phyloP scores from a whole-genome alignment of 1,284 basidiomycete genomes.

The Pterulicium gracile region DNA sequence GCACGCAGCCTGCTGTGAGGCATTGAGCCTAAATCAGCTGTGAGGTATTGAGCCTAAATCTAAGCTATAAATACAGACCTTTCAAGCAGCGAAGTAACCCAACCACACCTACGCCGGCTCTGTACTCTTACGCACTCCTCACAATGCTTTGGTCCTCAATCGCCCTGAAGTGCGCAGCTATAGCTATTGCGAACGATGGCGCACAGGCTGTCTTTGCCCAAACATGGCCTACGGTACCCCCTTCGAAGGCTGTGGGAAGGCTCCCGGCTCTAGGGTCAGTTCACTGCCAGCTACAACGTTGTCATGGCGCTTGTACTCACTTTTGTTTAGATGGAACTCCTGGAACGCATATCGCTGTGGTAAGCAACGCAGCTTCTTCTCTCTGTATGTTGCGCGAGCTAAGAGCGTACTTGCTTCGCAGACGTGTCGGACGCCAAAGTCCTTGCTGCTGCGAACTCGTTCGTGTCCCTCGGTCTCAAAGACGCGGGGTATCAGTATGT shows the following conservation, averaged over 20 bases:
- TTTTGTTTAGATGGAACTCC: conserved; percentile 32
- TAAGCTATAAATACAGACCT: too few species aligned
- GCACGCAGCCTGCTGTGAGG: too few species aligned
- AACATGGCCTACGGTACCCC: conserved; percentile 19
- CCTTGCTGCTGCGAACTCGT: conserved; percentile 31
- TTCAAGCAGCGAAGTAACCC: too few species aligned
- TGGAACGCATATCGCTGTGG: conserved; percentile 43
- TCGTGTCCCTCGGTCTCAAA: conserved; percentile 40
- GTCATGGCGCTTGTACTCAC: not conserved
- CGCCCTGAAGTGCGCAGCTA: too few species aligned
- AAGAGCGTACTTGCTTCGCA: conserved; percentile 12
- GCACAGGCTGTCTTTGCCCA: conserved; percentile 9
- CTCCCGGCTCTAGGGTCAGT: conserved; percentile 25
- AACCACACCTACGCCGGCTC: too few species aligned
- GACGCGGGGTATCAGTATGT: conserved; percentile 42
- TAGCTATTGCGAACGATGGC: too few species aligned
- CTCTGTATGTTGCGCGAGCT: not conserved
- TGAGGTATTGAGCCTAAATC: too few species aligned
- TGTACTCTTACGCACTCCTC: too few species aligned
- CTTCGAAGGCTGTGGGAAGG: conserved; percentile 20
- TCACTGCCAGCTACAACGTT: not conserved
- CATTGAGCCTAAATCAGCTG: too few species aligned
- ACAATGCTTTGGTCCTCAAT: too few species aligned
- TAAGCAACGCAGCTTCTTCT: conserved; percentile 14
- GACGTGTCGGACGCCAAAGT: conserved; percentile 41